Evolutionary conservation across 2,329 filamentous ascomycete species (phyloP), one percentile per base, ranked within the genome.

Genomic region (Mariannaea elegans): DNA sequence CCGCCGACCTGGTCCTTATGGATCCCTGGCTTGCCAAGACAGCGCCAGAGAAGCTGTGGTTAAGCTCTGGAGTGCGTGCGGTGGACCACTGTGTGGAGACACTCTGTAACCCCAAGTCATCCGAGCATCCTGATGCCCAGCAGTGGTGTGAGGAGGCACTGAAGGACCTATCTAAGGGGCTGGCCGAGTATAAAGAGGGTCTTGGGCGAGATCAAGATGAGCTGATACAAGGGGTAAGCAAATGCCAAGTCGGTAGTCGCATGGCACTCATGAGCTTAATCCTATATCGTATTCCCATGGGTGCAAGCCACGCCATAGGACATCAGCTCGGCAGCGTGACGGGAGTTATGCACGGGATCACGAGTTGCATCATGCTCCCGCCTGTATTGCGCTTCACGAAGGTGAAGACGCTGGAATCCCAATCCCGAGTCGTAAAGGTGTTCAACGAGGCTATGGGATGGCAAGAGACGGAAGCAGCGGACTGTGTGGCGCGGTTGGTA

Each of bases 181-280:
- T 49, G 9, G 14, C 24, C 2, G 46, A 49, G 31, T 49, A 49
- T 3, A 49, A 49, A 2, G 14, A 49, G 5, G 46, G 46, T 1
- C 46, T 49, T 10, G 9, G n/a, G 10, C 10, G 31, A 7, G 46
- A 49, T n/a, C 7, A 38, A 13, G 19, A 18, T 23, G 46, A 49
- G 19, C 7, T 49, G 31, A 34, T 49, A 5, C 5, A 24, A 7
- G 46, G 46, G 9, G 18, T 49, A 14, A 49, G 46, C 8, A 49
- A 49, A 24, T 49, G 31, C 5, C 46, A 49, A 27, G 46, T 31
- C n/a, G 46, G 46, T 7, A 38, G 46, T 32, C 31, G 46, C 16
- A 49, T 49, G 46, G 46, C 46, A 1, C 31, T 49, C 14, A 49
- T 38, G 31, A 34, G 46, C 31, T 49, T 49, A 27, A 23, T 49